Base-by-base conservation (phyloP, 1,284 basidiomycete species). In the Xanthoconium separans region DNA sequence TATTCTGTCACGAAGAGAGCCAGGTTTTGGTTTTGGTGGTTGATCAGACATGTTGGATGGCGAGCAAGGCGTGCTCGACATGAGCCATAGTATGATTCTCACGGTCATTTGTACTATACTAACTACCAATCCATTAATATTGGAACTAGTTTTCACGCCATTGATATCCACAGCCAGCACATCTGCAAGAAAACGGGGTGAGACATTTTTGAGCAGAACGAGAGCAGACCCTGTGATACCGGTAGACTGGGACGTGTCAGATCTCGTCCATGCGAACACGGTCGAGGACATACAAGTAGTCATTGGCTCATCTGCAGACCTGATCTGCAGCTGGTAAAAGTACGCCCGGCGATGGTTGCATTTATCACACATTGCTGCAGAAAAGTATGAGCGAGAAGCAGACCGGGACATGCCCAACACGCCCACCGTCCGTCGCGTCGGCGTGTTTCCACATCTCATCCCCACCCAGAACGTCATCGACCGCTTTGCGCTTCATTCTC, bases 261-360 rank as follows among this genome's bases (percentile, higher is more conserved):
- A 60, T 41, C 49, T 41, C 15, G 43, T 46, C 57, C 48, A 60
- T 34, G 11, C 12, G 13, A n/a, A n/a, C n/a, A 18, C n/a, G 4
- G 11, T 40, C 43, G 47, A 44, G 44, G 46, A 83, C 91, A 74
- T 79, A 91, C 95, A 97, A 1, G 91, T 97, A 9, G 95, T 97
- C 91, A 95, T 95, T 7, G 95, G 95, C 68, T 97, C 95, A 70
- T 97, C 95, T 0, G 96, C 96, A 63, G 93, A 95, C 34, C 96
- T 78, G 61, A 98, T 99, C 72, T 99, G 96, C 18, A 98, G 76
- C 75, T 98, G 95, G 72, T 95, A 93, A 73, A 92, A 99, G 74
- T 96, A 98, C 8, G 96, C 68, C 20, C 87, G 78, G 39, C 83
- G 82, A 65, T 91, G 81, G 66, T 97, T 95, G 73, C 96, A 99